These are phyloP conservation scores for Trypanosoma rangeli DNA, from an alignment of 208 protist species.

Conservation along the genomic window DNA sequence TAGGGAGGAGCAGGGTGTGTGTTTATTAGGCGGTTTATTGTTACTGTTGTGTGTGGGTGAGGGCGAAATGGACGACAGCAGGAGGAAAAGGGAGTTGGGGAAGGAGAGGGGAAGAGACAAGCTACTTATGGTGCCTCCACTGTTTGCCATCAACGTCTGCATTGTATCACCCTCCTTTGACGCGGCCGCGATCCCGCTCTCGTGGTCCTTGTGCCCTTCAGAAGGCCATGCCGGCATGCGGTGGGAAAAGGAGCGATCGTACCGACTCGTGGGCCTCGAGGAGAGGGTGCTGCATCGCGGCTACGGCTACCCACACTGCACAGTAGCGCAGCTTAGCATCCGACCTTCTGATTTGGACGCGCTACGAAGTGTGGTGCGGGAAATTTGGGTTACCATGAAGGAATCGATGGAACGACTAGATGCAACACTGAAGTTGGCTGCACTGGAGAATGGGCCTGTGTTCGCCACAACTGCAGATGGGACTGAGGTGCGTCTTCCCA, in stretches of 20 bases:
- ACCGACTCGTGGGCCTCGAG: slow-evolving; percentile 49
- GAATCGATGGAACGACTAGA: slow-evolving; percentile 5
- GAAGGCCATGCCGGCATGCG: slow-evolving; percentile 23
- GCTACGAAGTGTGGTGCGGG: slow-evolving; percentile 41
- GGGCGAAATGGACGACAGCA: not conserved
- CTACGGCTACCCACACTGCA: slow-evolving; percentile 75
- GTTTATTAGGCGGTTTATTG: not conserved
- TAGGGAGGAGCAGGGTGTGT: too few species aligned
- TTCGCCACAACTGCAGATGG: slow-evolving; percentile 44
- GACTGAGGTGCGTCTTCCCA: slow-evolving; percentile 46
- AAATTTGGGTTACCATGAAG: slow-evolving; percentile 39
- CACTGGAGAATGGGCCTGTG: slow-evolving; percentile 42
- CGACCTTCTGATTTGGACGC: slow-evolving; percentile 47
- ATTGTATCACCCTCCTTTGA: slow-evolving; percentile 71
- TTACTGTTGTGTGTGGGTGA: slow-evolving; percentile 1
- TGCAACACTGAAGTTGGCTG: slow-evolving; percentile 38
- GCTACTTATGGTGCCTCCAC: slow-evolving; percentile 25
- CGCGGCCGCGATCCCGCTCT: slow-evolving; percentile 61
- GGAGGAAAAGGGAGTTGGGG: not conserved
- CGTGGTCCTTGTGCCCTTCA: slow-evolving; percentile 50
- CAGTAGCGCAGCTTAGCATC: slow-evolving; percentile 63
- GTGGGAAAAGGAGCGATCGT: slow-evolving; percentile 42
- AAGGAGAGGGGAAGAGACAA: not conserved
- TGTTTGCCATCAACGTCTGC: slow-evolving; percentile 73
- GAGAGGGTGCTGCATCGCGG: slow-evolving; percentile 53